Percentiles rank a stretch among this genome's conserved stretches.
phyloP scores from a whole-genome alignment of 2,329 filamentous ascomycete species.

The Trichoderma guizhouense region DNA sequence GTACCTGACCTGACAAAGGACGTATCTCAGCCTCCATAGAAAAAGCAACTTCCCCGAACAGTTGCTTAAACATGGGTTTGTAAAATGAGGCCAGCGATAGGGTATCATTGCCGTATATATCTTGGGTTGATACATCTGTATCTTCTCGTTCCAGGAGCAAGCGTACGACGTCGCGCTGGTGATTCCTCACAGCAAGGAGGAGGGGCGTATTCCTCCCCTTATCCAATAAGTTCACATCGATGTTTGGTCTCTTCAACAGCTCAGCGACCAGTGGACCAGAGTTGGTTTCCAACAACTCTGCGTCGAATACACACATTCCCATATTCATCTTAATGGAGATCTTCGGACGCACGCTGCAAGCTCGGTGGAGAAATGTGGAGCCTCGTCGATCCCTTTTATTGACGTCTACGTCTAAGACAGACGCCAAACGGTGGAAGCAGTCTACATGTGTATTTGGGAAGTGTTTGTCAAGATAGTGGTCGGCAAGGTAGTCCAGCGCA shows the following conservation, averaged over 20 bases:
- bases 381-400: fast-evolving
- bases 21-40: fast-evolving
- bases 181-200: background rate
- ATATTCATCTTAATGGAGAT: too few relatives aligned
- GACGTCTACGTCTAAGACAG: too few relatives aligned
- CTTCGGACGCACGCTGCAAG: too few relatives aligned
- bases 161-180: background rate
- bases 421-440: too few relatives aligned
- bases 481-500: too few relatives aligned
- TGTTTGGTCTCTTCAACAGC: background rate
- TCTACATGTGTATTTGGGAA: too few relatives aligned
- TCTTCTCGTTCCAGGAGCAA: background rate
- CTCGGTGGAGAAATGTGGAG: too few relatives aligned
- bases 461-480: too few relatives aligned
- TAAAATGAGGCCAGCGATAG: background rate
- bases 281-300: background rate
- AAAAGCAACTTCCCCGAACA: background rate
- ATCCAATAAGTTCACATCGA: background rate
- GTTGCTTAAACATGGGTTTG: background rate
- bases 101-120: fast-evolving
- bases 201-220: fast-evolving
- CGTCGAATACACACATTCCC: background rate
- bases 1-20: background rate
- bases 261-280: background rate
- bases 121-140: background rate